phyloP scores from a whole-genome alignment of 2,329 filamentous ascomycete species.

The Monilinia fructigena region DNA sequence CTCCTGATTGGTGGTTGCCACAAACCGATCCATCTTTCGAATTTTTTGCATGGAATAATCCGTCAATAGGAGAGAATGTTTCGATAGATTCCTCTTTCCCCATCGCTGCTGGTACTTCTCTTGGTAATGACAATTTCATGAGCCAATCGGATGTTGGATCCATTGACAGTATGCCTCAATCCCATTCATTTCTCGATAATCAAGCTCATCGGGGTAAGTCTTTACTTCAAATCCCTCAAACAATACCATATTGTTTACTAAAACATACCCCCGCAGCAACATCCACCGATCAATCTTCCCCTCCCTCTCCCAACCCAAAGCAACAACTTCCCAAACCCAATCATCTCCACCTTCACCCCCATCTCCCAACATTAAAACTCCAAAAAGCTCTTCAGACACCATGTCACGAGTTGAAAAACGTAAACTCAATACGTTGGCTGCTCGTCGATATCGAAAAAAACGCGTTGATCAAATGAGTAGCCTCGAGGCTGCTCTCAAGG shows the following conservation, averaged over 20 bases:
- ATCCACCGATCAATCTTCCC: conserved; percentile 14
- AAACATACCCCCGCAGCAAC: not conserved
- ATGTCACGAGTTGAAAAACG: conserved; percentile 49
- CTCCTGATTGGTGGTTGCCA: conserved; percentile 19
- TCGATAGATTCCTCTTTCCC: conserved; percentile 15
- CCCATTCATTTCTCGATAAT: conserved; percentile 20
- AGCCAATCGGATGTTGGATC: conserved; percentile 21
- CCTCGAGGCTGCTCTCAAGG: conserved; percentile 58
- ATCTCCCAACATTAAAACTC: conserved; percentile 11
- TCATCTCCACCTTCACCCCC: conserved; percentile 16
- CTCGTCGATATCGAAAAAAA: conserved; percentile 69
- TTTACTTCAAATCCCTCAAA: not conserved
- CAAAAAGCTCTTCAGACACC: conserved; percentile 18
- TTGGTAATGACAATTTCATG: conserved; percentile 18
- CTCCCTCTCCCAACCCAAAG: conserved; percentile 1
- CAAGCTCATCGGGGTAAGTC: conserved; percentile 3
- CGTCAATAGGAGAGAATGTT: not conserved
- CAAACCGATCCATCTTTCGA: conserved; percentile 20
- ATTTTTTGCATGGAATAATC: conserved; percentile 15
- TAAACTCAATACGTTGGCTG: conserved; percentile 68
- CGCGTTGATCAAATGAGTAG: conserved; percentile 64
- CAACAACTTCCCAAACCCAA: conserved; percentile 6
- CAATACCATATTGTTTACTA: not conserved
- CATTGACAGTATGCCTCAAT: conserved; percentile 15
- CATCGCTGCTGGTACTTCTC: conserved; percentile 17